phyloP scores from a whole-genome alignment of 345 rosid species.

The Citrus inodora region DNA sequence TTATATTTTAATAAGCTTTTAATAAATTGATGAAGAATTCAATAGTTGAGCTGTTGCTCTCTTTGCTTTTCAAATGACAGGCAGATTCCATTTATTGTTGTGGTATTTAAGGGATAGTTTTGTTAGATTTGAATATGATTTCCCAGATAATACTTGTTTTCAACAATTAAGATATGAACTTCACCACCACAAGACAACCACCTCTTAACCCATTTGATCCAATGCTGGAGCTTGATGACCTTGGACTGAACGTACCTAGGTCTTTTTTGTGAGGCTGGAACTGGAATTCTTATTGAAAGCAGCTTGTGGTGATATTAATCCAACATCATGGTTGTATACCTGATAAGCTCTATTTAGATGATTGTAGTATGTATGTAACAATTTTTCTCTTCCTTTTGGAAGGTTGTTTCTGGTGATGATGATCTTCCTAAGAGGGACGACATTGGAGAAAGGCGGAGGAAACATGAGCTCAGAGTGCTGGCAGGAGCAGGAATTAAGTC shows the following conservation, averaged over 20 bases:
- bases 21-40: background rate
- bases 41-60: background rate
- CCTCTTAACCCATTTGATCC: background rate
- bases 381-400: slow-evolving; percentile 4
- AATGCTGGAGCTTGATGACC: too few species aligned
- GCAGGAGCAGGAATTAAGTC: slow-evolving; percentile 72
- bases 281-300: background rate
- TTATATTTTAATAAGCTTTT: background rate
- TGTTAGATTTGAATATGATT: background rate
- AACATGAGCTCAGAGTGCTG: slow-evolving; percentile 76
- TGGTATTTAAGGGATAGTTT: background rate
- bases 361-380: background rate
- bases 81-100: background rate
- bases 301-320: background rate
- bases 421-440: slow-evolving; percentile 89
- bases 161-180: background rate
- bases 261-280: background rate
- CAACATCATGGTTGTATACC: background rate
- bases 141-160: background rate
- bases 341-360: background rate
- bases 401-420: slow-evolving; percentile 85
- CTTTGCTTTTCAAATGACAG: background rate
- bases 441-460: slow-evolving; percentile 91
- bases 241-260: background rate
- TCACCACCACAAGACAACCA: background rate